Evolutionary conservation across 2,329 filamentous ascomycete genomes (phyloP).

Genomic region (Trichoderma arundinaceum): DNA sequence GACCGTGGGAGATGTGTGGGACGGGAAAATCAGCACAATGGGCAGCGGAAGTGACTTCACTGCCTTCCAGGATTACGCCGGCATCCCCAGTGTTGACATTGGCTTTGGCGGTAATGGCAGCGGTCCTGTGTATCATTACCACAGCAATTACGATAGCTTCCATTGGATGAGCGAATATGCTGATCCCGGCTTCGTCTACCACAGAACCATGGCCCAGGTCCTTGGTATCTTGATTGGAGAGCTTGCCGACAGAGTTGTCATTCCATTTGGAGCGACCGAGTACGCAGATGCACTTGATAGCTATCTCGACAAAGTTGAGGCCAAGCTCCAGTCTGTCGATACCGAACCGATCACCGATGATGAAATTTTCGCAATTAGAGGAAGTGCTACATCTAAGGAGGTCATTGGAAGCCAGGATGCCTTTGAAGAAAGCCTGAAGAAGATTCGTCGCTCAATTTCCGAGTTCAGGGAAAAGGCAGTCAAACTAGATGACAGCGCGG

Average conservation of each 20-base stretch:
- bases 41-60: slow-evolving; percentile 77
- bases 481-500: slow-evolving; percentile 54
- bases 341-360: slow-evolving; percentile 38
- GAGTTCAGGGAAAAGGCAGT: slow-evolving; percentile 49
- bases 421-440: slow-evolving; percentile 49
- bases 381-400: slow-evolving; percentile 35
- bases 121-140: slow-evolving; percentile 76
- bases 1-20: slow-evolving; percentile 73
- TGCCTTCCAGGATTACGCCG: slow-evolving; percentile 74
- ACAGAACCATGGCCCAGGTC: slow-evolving; percentile 69
- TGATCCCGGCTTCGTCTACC: slow-evolving; percentile 71
- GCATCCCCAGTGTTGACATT: slow-evolving; percentile 69
- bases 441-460: slow-evolving; percentile 47
- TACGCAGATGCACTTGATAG: slow-evolving; percentile 63
- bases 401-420: slow-evolving; percentile 46
- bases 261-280: slow-evolving; percentile 68
- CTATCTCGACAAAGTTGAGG: slow-evolving; percentile 60
- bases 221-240: slow-evolving; percentile 66
- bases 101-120: slow-evolving; percentile 56
- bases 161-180: slow-evolving; percentile 86
- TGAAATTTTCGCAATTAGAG: slow-evolving; percentile 43
- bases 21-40: slow-evolving; percentile 66
- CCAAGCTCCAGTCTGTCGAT: slow-evolving; percentile 49
- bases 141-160: slow-evolving; percentile 90
- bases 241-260: slow-evolving; percentile 65